A percentile compares a stretch with the other conserved stretches of the same genome.
phyloP scores from a whole-genome alignment of 768 basidiomycete species.

The Mycena maculata region DNA sequence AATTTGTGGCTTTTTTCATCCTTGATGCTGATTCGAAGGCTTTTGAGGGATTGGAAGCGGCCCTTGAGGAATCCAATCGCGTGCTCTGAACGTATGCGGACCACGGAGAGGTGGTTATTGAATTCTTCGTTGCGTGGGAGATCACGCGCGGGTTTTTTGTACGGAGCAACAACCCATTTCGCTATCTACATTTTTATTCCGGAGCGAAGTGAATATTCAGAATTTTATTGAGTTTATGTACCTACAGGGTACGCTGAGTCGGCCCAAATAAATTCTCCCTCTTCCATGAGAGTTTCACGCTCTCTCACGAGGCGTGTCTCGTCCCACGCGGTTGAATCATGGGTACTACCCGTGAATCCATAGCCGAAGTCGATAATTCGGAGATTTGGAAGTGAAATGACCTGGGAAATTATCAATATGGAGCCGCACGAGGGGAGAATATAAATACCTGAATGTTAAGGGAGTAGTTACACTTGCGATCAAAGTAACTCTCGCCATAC shows the following conservation, averaged over 20 bases:
- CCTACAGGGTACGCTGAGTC: background rate
- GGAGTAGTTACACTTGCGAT: conserved; percentile 52
- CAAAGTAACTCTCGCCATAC: conserved; percentile 51
- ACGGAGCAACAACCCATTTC: background rate
- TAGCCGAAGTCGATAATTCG: conserved; percentile 48
- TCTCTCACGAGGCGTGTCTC: background rate
- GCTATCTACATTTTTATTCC: background rate
- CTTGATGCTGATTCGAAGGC: too few species aligned
- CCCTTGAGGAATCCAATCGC: background rate
- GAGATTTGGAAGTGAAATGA: conserved; percentile 44
- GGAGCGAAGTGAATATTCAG: background rate
- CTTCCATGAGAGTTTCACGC: background rate
- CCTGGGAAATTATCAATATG: conserved; percentile 3
- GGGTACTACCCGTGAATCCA: conserved; percentile 49
- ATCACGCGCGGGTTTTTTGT: background rate
- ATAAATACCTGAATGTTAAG: conserved; percentile 47
- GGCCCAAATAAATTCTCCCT: background rate
- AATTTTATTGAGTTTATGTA: background rate
- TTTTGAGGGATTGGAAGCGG: background rate
- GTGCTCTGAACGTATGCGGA: background rate
- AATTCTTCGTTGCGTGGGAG: background rate
- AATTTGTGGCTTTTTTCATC: too few species aligned
- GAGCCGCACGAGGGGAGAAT: background rate
- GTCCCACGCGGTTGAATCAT: conserved; percentile 48
- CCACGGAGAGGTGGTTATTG: too few species aligned